Evolutionary conservation across 148 eudicot species (phyloP), one percentile per base, ranked within the genome.

Genomic region (Fallopia convolvulus): DNA sequence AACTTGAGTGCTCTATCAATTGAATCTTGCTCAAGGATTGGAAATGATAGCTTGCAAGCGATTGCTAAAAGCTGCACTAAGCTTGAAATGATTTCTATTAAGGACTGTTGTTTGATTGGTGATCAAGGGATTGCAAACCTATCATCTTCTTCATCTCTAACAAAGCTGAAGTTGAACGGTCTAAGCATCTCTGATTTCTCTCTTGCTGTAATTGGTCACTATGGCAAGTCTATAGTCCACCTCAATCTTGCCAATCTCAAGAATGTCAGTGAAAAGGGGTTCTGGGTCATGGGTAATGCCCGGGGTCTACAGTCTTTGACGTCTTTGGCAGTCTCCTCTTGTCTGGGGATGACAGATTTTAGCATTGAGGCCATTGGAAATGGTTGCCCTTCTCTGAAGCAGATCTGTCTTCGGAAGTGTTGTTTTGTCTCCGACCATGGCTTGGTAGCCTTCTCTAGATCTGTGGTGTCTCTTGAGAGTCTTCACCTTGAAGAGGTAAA

Each of bases 261-360:
- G 78, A 87, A 82, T 41, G 97, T 90, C 80, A 90, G 81, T 48
- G 90, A 91, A 74, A 91, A 82, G 82, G 99, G 98, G 23, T 95
- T 93, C 79, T 91, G 90, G 93, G 92, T 82, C 23, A 91, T 95
- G 99, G 99, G 94, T 52, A 89, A 83, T 61, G 99, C 90, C 32
- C 72, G 74, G 68, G 92, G 99, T 74, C 87, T 95, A 40, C 81
- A 80, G 81, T 42, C 77, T 61, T 75, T 95, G 49, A 26, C 77
- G 4, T 87, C 91, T 56, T 82, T 95, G 75, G 39, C 90, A 10
- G 78, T 95, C 65, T 75, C 82, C 65, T 85, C 92, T 1, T 95
- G 99, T 74, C 78, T 81, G 40, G 97, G 99, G 72, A 79, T 87
- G 15, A 90, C 97, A 3, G 93, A 91, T 84, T 40, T 81, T 76